A percentile compares a stretch with the other conserved stretches of the same genome.
Conservation (phyloP, 768 basidiomycete genomes). For the Trametes sanguinea region DNA sequence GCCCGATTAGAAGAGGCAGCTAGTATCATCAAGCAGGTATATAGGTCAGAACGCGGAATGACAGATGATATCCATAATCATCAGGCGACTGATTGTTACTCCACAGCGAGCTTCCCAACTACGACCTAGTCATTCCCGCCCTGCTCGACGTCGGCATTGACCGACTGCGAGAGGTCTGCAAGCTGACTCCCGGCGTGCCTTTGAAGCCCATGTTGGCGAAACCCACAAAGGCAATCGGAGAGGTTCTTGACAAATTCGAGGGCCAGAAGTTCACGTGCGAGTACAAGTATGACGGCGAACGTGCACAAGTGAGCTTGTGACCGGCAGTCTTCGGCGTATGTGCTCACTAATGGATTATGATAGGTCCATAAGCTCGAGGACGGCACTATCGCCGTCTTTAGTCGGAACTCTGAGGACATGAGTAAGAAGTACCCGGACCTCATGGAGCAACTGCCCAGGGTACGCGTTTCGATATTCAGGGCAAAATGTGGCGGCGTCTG, state of each 20-base stretch:
- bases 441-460: conserved; percentile 88
- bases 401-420: conserved; percentile 99
- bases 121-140: conserved; percentile 91
- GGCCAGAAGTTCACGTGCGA: conserved; percentile 96
- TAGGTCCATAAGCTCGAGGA: conserved; percentile 83
- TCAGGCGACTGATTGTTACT: not conserved
- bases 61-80: too few relatives aligned
- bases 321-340: not conserved
- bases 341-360: not conserved
- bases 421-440: conserved; percentile 98
- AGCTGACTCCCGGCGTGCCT: conserved; percentile 93
- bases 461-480: conserved; percentile 34
- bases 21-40: conserved; percentile 83
- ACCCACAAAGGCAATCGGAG: conserved; percentile 97
- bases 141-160: conserved; percentile 78
- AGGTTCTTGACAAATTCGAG: conserved; percentile 96
- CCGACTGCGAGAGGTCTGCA: conserved; percentile 71
- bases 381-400: conserved; percentile 89
- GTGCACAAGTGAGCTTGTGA: conserved; percentile 69
- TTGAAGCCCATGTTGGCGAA: conserved; percentile 99
- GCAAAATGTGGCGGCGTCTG: not conserved
- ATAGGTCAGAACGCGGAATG: conserved; percentile 59
- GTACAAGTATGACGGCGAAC: conserved; percentile 99
- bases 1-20: conserved; percentile 75
- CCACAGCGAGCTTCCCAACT: conserved; percentile 84